These are phyloP conservation scores for Leptodontidium sp. DNA, from an alignment of 2,329 filamentous ascomycete genomes.

Conservation along the genomic window DNA sequence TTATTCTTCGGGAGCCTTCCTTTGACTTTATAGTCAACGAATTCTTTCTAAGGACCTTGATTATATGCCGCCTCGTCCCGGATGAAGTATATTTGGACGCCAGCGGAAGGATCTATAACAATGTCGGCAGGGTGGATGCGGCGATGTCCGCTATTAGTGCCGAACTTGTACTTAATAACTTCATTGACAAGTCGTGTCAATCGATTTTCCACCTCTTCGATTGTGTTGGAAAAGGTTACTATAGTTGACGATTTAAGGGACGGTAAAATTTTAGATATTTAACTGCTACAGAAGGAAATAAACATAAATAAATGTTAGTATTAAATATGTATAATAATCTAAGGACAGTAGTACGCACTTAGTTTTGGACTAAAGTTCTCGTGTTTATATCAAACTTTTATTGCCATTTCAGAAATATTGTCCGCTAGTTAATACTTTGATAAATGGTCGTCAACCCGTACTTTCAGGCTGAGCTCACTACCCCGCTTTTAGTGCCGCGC, in stretches of 20 bases:
- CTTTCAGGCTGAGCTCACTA: constrained; percentile 7
- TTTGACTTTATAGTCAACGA: constrained; percentile 7
- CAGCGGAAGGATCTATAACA: no score
- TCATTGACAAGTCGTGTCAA: constrained; percentile 6
- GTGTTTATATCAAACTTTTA: no score
- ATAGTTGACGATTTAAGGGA: no score
- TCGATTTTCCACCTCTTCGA: neutral
- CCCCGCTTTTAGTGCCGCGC: no score
- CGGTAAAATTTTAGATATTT: no score
- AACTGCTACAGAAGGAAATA: no score
- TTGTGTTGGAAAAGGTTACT: constrained; percentile 2
- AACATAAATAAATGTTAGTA: no score
- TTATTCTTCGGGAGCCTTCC: neutral
- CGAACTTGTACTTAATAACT: constrained; percentile 10
- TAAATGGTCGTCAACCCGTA: constrained; percentile 5
- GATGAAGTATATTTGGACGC: neutral
- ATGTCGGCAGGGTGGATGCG: no score
- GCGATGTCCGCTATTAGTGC: neutral
- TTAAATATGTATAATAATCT: no score
- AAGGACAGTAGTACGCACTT: no score
- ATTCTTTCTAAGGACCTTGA: neutral
- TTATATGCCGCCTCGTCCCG: neutral
- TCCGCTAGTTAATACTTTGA: constrained; percentile 4
- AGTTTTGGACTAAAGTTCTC: no score
- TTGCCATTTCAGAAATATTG: no score